Evolutionary conservation across 1,284 basidiomycete species (phyloP).

Genomic region (Cyathus olla): DNA sequence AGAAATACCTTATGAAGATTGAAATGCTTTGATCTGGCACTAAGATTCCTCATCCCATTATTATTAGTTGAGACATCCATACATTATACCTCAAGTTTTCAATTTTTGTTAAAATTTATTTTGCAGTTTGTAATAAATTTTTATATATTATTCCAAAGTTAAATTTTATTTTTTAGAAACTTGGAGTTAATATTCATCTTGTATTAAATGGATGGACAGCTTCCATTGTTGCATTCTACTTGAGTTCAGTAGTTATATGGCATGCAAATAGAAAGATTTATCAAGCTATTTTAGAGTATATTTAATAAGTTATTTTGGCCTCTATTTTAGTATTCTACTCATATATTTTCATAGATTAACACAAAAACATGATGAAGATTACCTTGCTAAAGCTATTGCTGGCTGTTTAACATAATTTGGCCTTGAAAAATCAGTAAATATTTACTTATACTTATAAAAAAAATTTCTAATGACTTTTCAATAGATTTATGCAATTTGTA

Average conservation of each 20-base stretch:
- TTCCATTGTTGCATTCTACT: background rate
- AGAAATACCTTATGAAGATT: conserved; percentile 10
- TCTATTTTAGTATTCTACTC: background rate
- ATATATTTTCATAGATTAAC: background rate
- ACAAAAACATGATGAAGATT: conserved; percentile 1
- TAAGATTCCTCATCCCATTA: conserved; percentile 19
- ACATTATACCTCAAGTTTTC: conserved; percentile 27
- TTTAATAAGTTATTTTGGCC: background rate
- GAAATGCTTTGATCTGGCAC: conserved; percentile 8
- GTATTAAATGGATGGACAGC: conserved; percentile 1
- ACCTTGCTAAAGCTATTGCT: background rate
- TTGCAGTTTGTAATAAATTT: conserved; percentile 20
- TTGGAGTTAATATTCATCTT: background rate
- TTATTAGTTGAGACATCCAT: conserved; percentile 34
- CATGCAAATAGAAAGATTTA: background rate
- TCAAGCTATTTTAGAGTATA: background rate
- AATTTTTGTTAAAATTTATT: conserved; percentile 25
- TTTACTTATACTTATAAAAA: background rate
- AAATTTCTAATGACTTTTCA: background rate
- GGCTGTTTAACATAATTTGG: background rate
- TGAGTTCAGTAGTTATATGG: background rate
- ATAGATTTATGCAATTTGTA: conserved; percentile 9
- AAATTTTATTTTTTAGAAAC: background rate
- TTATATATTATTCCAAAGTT: background rate
- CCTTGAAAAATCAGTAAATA: background rate